Percentiles rank a stretch among this genome's conserved stretches.
Conservation (phyloP, 257 asterid genomes). For the Lavandula angustifolia region DNA sequence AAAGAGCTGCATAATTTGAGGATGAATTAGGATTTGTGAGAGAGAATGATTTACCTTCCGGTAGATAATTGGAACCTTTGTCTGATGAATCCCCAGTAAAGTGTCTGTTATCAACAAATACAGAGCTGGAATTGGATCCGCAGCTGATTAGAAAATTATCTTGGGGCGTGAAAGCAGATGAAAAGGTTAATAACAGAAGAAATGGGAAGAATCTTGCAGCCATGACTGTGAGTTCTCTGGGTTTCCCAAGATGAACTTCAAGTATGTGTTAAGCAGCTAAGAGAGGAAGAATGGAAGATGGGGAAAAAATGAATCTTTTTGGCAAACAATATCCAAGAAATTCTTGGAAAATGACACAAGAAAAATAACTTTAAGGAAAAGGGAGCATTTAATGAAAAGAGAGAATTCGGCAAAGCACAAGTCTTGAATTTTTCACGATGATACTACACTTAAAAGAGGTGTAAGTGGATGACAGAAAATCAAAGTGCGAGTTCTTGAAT, state of each 20-base stretch:
- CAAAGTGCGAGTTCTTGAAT: slow-evolving; percentile 27
- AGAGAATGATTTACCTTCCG: slow-evolving; percentile 59
- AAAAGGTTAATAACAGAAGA: slow-evolving; percentile 32
- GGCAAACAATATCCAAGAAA: slow-evolving; percentile 22
- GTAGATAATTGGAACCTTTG: slow-evolving; percentile 33
- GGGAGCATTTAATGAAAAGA: slow-evolving; percentile 9
- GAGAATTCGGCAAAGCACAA: not conserved
- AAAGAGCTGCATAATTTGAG: slow-evolving; percentile 44
- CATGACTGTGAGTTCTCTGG: slow-evolving; percentile 40
- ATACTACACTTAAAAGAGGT: no score
- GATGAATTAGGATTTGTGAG: slow-evolving; percentile 45
- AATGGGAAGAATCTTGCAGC: slow-evolving; percentile 38
- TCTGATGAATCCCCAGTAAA: slow-evolving; percentile 59
- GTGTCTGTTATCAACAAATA: slow-evolving; percentile 50
- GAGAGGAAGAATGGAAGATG: slow-evolving; percentile 1
- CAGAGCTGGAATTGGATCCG: slow-evolving; percentile 49
- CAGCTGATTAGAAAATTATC: slow-evolving; percentile 72
- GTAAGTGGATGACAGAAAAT: slow-evolving; percentile 31
- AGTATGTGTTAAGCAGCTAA: slow-evolving; percentile 14
- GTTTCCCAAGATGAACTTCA: slow-evolving; percentile 5
- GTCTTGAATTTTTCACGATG: slow-evolving; percentile 12
- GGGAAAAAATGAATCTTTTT: slow-evolving; percentile 19
- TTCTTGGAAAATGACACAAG: slow-evolving; percentile 29
- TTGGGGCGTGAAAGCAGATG: slow-evolving; percentile 57
- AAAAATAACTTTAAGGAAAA: slow-evolving; percentile 12